Evolutionary conservation across 2,329 filamentous ascomycete genomes (phyloP).

Genomic region (Ceratocystiopsis sp.): DNA sequence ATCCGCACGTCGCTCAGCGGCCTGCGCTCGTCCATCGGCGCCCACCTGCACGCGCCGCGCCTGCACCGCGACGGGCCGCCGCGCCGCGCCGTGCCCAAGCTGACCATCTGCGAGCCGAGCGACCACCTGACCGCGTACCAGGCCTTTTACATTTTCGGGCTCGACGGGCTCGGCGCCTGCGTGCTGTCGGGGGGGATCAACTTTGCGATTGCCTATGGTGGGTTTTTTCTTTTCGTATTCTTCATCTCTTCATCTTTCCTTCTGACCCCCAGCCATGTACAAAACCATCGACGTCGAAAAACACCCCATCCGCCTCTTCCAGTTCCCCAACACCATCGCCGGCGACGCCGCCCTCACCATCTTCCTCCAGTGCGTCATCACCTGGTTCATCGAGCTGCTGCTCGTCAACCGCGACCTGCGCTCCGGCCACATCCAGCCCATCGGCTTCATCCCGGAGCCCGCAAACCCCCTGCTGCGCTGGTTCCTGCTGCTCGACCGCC

Average conservation of each 20-base stretch:
- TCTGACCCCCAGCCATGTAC: constrained; percentile 26
- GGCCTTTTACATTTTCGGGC: constrained; percentile 29
- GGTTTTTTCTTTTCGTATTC: constrained; percentile 5
- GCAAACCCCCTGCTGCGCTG: constrained; percentile 19
- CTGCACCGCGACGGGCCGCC: not conserved
- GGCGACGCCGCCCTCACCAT: constrained; percentile 34
- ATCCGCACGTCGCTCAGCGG: no score
- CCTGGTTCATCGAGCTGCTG: constrained; percentile 31
- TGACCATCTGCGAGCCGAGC: constrained; percentile 18
- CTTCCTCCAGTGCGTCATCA: constrained; percentile 31
- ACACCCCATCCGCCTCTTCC: constrained; percentile 28
- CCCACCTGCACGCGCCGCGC: no score
- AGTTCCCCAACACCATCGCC: constrained; percentile 32
- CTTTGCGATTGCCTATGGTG: constrained; percentile 34
- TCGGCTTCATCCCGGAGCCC: constrained; percentile 26
- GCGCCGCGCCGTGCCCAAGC: constrained; percentile 3
- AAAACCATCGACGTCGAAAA: constrained; percentile 18
- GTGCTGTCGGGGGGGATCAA: constrained; percentile 33
- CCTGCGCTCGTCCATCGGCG: no score
- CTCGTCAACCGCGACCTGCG: constrained; percentile 31
- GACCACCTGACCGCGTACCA: constrained; percentile 24
- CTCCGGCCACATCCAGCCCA: constrained; percentile 26
- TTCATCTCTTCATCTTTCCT: constrained; percentile 1
- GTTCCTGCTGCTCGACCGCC: constrained; percentile 25
- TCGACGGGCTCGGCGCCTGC: constrained; percentile 29